These are phyloP conservation scores for Nemania serpens DNA, from an alignment of 2,329 filamentous ascomycete species.

Conservation along the genomic window DNA sequence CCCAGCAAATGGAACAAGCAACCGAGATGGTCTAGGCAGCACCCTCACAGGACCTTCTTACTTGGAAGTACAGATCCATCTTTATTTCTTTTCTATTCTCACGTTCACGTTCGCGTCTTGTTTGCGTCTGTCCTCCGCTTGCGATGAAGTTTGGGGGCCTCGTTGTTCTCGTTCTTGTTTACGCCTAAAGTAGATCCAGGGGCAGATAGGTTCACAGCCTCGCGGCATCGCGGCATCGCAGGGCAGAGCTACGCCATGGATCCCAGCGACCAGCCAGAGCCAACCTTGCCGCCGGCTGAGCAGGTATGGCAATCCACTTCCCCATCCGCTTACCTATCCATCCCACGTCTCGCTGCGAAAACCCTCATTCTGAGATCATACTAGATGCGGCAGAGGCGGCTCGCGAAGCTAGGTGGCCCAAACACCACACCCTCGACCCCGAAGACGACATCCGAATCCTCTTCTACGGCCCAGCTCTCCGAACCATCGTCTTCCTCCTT, in stretches of 20 bases:
- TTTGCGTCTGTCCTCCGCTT: not conserved
- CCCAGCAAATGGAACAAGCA: not conserved
- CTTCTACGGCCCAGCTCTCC: slow-evolving; percentile 16
- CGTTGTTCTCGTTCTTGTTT: not conserved
- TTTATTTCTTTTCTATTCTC: not conserved
- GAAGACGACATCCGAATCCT: slow-evolving; percentile 22
- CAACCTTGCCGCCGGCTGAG: slow-evolving; percentile 42
- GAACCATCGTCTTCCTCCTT: slow-evolving; percentile 21
- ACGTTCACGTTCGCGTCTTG: not conserved
- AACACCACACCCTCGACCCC: slow-evolving; percentile 28
- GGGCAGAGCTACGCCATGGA: slow-evolving; percentile 35
- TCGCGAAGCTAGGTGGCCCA: slow-evolving; percentile 39
- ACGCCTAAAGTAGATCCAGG: not conserved
- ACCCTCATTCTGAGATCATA: slow-evolving; percentile 15
- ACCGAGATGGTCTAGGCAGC: not conserved
- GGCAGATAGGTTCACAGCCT: too few species aligned
- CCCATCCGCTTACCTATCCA: not conserved
- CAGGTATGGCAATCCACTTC: slow-evolving; percentile 34
- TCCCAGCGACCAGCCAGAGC: slow-evolving; percentile 38
- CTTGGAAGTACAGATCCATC: not conserved
- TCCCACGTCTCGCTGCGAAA: not conserved
- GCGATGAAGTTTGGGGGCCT: slow-evolving; percentile 12
- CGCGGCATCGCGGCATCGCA: not conserved
- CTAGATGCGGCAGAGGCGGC: slow-evolving; percentile 42
- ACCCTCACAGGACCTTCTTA: not conserved